These are phyloP conservation scores for Hemisphaericaspora subhashii DNA, from an alignment of 1,139 yeast genomes.

Conservation along the genomic window DNA sequence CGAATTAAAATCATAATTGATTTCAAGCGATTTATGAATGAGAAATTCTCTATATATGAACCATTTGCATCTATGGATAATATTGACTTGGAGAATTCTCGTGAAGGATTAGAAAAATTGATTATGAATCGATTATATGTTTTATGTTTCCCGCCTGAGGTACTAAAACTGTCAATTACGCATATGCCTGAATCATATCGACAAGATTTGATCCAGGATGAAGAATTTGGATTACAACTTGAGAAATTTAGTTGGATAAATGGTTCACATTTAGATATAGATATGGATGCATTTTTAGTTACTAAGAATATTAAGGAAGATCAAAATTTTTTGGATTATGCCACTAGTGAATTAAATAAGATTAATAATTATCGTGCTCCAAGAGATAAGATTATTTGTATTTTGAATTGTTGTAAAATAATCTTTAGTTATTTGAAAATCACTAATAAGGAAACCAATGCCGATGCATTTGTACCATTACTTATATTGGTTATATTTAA, in stretches of 20 bases:
- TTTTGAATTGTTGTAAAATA: slow-evolving; percentile 88
- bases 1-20: slow-evolving; percentile 75
- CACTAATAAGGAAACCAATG: slow-evolving; percentile 71
- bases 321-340: slow-evolving; percentile 63
- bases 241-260: slow-evolving; percentile 72
- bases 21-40: slow-evolving; percentile 69
- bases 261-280: slow-evolving; percentile 79
- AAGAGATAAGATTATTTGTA: slow-evolving; percentile 88
- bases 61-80: slow-evolving; percentile 73
- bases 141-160: slow-evolving; percentile 79
- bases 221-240: slow-evolving; percentile 53
- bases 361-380: slow-evolving; percentile 88
- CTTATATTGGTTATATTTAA: slow-evolving; percentile 76
- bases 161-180: slow-evolving; percentile 43
- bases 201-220: slow-evolving; percentile 66
- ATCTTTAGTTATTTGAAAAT: slow-evolving; percentile 83
- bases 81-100: slow-evolving; percentile 64
- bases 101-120: slow-evolving; percentile 91
- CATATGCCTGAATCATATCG: slow-evolving; percentile 35
- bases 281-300: slow-evolving; percentile 36
- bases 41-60: slow-evolving; percentile 61
- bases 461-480: slow-evolving; percentile 89
- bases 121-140: slow-evolving; percentile 84
- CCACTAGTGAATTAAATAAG: slow-evolving; percentile 70
- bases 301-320: slow-evolving; percentile 27